Evolutionary conservation across 1,284 basidiomycete species (phyloP), one percentile per base, ranked within the genome.

Genomic region (Heterobasidion occidentale): DNA sequence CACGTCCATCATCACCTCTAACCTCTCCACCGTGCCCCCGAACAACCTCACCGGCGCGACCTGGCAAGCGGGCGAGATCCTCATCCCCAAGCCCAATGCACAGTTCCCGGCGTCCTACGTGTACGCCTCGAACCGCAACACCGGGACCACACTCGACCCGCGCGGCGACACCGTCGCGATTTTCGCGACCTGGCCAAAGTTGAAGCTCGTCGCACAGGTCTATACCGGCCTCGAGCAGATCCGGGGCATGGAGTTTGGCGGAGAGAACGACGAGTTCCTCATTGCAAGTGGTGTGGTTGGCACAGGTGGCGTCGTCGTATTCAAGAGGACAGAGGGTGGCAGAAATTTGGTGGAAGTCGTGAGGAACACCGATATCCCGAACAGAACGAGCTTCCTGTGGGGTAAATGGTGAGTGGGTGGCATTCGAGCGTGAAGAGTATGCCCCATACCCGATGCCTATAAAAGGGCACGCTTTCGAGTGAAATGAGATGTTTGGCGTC

Each of bases 91-190:
- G 6, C 74, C 77, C 2, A 78, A 76, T 15, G 47, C 60, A 2
- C 59, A 67, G 11, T 85, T 80, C 71, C 76, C 76, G 0, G 72
- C 61, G 0, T 75, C 78, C 0, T 84, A 81, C 63, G 77, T 88
- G 58, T 88, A 87, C 69, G 77, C 77, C 34, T 85, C 83, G n/a
- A 88, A 88, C 70, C 77, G 86, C 54, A 84, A 87, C 65, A 77
- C 67, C 0, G 80, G 77, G 12, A 53, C 36, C 8, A 73, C 69
- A 49, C 76, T 73, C 63, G 77, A 73, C 56, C 65, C 71, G 56
- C 72, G 69, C 4, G 84, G 84, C 9, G 86, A 88, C 67, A 74
- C 79, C 0, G 84, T 88, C 59, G 80, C 82, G 9, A 79, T 88
- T 57, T 83, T 81, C 62, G 58, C 61, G 11, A 55, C 66, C 45